Conservation (phyloP, 2,329 filamentous ascomycete genomes). For the Pseudogymnoascus sp. region DNA sequence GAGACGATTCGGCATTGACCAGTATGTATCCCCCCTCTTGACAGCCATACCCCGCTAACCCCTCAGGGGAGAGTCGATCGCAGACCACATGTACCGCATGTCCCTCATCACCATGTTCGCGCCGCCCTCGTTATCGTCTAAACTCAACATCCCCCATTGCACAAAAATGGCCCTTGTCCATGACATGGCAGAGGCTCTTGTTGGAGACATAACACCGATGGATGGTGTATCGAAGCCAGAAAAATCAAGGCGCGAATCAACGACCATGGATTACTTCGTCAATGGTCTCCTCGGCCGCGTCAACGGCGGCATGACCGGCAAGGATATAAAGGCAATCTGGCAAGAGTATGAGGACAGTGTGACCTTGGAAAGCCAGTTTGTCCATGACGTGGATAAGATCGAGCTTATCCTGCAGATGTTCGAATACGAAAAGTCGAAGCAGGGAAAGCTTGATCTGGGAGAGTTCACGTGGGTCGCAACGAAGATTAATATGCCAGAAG, state of each 20-base stretch:
- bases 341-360: slow-evolving; percentile 87
- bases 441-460: slow-evolving; percentile 62
- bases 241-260: slow-evolving; percentile 77
- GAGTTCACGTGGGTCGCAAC: slow-evolving; percentile 78
- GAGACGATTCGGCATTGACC: slow-evolving; percentile 72
- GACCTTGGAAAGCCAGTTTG: slow-evolving; percentile 78
- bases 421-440: slow-evolving; percentile 71
- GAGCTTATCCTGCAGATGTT: slow-evolving; percentile 92
- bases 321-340: slow-evolving; percentile 72
- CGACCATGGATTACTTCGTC: slow-evolving; percentile 88
- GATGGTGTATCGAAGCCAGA: slow-evolving; percentile 79
- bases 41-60: slow-evolving; percentile 14
- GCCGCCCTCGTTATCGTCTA: slow-evolving; percentile 60
- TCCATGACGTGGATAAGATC: slow-evolving; percentile 97
- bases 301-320: slow-evolving; percentile 58
- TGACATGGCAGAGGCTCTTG: slow-evolving; percentile 93
- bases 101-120: slow-evolving; percentile 90
- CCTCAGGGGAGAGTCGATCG: slow-evolving; percentile 72
- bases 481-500: slow-evolving; percentile 66
- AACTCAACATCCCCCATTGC: slow-evolving; percentile 72
- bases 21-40: slow-evolving; percentile 30
- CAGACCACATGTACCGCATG: slow-evolving; percentile 99
- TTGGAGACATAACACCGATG: slow-evolving; percentile 93
- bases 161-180: slow-evolving; percentile 94
- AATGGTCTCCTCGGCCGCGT: slow-evolving; percentile 63